Evolutionary conservation across 2,329 filamentous ascomycete genomes (phyloP), one percentile per base, ranked within the genome.

Genomic region (Penicillium sp.): DNA sequence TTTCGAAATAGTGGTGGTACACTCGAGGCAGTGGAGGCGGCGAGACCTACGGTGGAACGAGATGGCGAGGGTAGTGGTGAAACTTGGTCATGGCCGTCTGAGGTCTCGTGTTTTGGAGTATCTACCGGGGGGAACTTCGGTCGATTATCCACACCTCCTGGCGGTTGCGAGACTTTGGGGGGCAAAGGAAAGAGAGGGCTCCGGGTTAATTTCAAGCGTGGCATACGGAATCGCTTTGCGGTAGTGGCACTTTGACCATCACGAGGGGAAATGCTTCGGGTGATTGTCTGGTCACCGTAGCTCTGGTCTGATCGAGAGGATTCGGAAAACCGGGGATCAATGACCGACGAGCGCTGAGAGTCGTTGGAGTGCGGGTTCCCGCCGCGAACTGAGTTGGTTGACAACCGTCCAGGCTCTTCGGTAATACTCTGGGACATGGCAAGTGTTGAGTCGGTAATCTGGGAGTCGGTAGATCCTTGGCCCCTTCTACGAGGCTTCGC

Each of bases 231-330:
- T 71, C 96, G 91, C 27, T 88, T 88, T 23, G 83, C 87, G 6
- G 85, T 84, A 29, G 84, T 81, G 15, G 83, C 78, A 10, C 83
- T 86, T 3, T 58, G 48, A n/a, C 47, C 51, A 62, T 89, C 85
- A 12, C 86, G 88, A 7, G 85, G 87, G 45, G 81, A 87, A 53
- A 81, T 83, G 62, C 78, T 83, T 49, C 81, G 82, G 21, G 50
- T 42, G 73, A 84, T 84, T 50, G 85, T 77, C 65, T 83, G 83
- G 67, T 93, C 88, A 42, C 82, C 86, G 17, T 88, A 90, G 75
- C 90, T 96, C 45, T 85, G 89, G 73, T 97, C 93, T 29, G 93
- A 97, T 64, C 90, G 85, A 2, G 92, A 96, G 2, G 93, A 97
- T 69, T 97, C 93, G 6, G 90, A 94, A 29, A 89, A 77, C 41